phyloP scores from a whole-genome alignment of 352 stramenopile species.

The Globisporangium viniferum region DNA sequence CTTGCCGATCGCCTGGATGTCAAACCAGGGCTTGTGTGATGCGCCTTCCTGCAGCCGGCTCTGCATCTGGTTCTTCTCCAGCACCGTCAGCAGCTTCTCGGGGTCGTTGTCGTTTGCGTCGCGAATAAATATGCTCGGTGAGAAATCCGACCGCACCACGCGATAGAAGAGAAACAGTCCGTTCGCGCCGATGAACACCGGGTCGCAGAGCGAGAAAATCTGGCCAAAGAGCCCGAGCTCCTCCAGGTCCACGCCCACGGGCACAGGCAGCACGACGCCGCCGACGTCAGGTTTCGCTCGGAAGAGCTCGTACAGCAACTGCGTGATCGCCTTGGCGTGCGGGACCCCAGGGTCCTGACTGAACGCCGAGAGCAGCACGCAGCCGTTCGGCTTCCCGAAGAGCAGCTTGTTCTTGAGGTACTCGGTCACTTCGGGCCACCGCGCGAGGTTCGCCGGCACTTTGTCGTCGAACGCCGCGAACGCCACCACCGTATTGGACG shows the following conservation, averaged over 20 bases:
- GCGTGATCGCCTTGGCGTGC: slow-evolving; percentile 24
- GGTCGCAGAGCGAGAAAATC: slow-evolving; percentile 52
- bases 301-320: slow-evolving; percentile 49
- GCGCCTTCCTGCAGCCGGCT: slow-evolving; percentile 31
- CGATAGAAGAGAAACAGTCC: slow-evolving; percentile 63
- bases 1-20: slow-evolving; percentile 21
- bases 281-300: slow-evolving; percentile 30
- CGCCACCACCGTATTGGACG: slow-evolving; percentile 21
- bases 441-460: slow-evolving; percentile 35
- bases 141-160: slow-evolving; percentile 46
- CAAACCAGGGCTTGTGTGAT: slow-evolving; percentile 43
- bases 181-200: slow-evolving; percentile 35
- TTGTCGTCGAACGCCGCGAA: slow-evolving; percentile 70
- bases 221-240: slow-evolving; percentile 61
- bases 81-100: slow-evolving; percentile 23
- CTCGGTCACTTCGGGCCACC: slow-evolving; percentile 57
- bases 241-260: slow-evolving; percentile 48
- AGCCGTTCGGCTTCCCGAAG: slow-evolving; percentile 47
- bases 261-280: slow-evolving; percentile 48
- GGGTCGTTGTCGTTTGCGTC: slow-evolving; percentile 23
- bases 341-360: slow-evolving; percentile 26
- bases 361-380: slow-evolving; percentile 52
- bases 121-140: slow-evolving; percentile 33
- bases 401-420: slow-evolving; percentile 62
- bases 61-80: slow-evolving; percentile 32